phyloP scores from a whole-genome alignment of 169 alveolate species.

The Toxoplasma gondii region DNA sequence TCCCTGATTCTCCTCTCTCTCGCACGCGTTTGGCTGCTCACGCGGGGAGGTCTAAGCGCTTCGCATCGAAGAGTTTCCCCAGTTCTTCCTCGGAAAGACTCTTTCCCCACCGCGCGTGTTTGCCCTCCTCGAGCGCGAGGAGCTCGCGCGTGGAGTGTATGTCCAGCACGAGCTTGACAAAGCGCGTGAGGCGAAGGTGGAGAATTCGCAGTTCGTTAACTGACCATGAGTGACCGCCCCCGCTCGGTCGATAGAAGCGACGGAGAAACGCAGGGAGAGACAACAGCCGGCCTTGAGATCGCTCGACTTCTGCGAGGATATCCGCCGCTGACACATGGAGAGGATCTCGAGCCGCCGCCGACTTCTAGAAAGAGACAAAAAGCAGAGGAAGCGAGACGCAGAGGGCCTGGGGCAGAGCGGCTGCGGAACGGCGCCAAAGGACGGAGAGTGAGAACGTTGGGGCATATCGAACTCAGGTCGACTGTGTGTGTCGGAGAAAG shows the following conservation, averaged over 20 bases:
- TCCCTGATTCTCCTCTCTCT: no score
- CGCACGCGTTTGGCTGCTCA: no score
- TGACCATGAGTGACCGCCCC: neutral
- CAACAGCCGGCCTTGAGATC: neutral
- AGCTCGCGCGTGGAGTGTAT: neutral
- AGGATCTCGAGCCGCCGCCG: neutral
- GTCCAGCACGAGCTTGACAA: neutral
- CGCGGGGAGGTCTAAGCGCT: neutral
- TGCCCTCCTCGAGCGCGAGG: neutral
- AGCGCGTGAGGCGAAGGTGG: neutral
- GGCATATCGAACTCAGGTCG: no score
- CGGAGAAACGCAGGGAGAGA: neutral
- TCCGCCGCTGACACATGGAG: neutral
- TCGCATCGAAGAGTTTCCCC: neutral
- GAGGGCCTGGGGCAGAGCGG: no score
- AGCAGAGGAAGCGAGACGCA: no score
- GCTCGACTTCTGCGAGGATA: neutral
- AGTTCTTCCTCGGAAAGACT: neutral
- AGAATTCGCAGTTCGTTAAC: neutral
- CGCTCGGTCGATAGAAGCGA: neutral
- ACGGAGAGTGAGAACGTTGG: no score
- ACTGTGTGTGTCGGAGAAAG: neutral
- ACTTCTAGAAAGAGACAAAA: neutral
- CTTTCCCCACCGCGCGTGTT: neutral
- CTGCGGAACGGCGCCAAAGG: no score